Percentiles rank a stretch among this genome's conserved stretches.
These are phyloP conservation scores for Alternaria ventricosa DNA, from an alignment of 2,329 filamentous ascomycete species.

Conservation along the genomic window DNA sequence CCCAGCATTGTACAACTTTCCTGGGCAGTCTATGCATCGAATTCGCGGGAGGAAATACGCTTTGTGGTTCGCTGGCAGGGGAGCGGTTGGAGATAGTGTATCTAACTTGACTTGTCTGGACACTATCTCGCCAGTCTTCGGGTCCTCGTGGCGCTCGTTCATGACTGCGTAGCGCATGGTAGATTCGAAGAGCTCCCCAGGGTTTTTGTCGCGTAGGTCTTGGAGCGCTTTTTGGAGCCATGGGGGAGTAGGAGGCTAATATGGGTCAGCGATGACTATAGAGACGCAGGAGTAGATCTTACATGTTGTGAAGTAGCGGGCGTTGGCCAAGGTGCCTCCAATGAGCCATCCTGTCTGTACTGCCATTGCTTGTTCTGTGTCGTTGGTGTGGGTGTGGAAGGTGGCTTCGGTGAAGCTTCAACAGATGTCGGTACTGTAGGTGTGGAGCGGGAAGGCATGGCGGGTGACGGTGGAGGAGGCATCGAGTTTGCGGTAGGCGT, in stretches of 20 bases:
- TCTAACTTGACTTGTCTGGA: slow-evolving; percentile 61
- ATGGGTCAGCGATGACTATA: slow-evolving; percentile 20
- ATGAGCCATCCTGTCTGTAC: slow-evolving; percentile 60
- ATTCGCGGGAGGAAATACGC: slow-evolving; percentile 89
- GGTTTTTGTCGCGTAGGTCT: slow-evolving; percentile 72
- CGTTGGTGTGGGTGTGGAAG: slow-evolving; percentile 48
- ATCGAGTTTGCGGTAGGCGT: slow-evolving; percentile 62
- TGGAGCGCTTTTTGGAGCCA: slow-evolving; percentile 83
- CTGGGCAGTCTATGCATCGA: slow-evolving; percentile 88
- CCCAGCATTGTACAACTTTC: slow-evolving; percentile 91
- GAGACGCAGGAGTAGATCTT: slow-evolving; percentile 48
- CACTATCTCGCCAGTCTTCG: slow-evolving; percentile 63
- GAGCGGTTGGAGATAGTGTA: slow-evolving; percentile 54
- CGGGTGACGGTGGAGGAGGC: slow-evolving; percentile 61
- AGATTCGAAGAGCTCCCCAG: slow-evolving; percentile 83
- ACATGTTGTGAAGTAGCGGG: slow-evolving; percentile 67
- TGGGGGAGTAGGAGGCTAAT: slow-evolving; percentile 79
- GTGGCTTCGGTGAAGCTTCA: slow-evolving; percentile 38
- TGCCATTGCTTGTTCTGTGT: slow-evolving; percentile 42
- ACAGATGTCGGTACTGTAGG: slow-evolving; percentile 29
- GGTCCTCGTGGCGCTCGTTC: slow-evolving; percentile 58
- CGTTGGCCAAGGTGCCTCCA: slow-evolving; percentile 68
- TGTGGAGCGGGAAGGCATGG: slow-evolving; percentile 45
- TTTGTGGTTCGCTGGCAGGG: slow-evolving; percentile 68
- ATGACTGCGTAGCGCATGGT: slow-evolving; percentile 90